phyloP scores from a whole-genome alignment of 805 yeast genomes.

The Saccharomycopsis vini region DNA sequence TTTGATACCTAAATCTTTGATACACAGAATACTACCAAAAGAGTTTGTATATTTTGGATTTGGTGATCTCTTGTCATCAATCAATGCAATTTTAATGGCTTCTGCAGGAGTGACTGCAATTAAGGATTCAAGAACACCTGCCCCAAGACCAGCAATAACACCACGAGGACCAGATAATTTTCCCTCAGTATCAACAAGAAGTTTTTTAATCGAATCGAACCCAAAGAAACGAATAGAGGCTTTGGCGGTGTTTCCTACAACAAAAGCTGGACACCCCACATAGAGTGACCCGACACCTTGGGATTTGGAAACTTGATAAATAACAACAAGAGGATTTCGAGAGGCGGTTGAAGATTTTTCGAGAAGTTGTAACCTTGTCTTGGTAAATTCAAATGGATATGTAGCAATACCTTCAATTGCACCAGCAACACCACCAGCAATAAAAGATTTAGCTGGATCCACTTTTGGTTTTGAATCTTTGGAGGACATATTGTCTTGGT shows the following conservation, averaged over 20 bases:
- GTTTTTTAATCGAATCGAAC: conserved; percentile 74
- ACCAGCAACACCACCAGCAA: conserved; percentile 96
- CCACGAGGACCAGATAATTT: conserved; percentile 85
- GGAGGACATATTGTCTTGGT: too few species aligned
- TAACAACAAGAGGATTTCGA: conserved; percentile 76
- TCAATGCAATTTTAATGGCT: conserved; percentile 90
- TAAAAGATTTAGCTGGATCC: conserved; percentile 72
- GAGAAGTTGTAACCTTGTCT: conserved; percentile 80
- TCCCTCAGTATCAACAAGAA: conserved; percentile 76
- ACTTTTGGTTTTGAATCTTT: conserved; percentile 31
- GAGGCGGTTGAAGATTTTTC: conserved; percentile 57
- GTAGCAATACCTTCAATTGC: conserved; percentile 90
- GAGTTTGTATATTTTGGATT: conserved; percentile 68
- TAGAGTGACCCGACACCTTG: conserved; percentile 78
- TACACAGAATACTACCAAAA: conserved; percentile 52
- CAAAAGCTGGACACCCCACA: conserved; percentile 95
- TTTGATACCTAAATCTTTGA: conserved; percentile 68
- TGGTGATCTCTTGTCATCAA: conserved; percentile 78
- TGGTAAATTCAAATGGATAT: conserved; percentile 95
- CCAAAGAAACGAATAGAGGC: conserved; percentile 95
- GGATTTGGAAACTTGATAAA: conserved; percentile 60
- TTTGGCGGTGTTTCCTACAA: conserved; percentile 90
- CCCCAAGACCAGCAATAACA: conserved; percentile 94
- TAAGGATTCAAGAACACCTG: conserved; percentile 86
- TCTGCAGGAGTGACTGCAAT: conserved; percentile 96